These are phyloP conservation scores for Pyrus bretschneideri DNA, from an alignment of 306 rosid species.

Conservation along the genomic window DNA sequence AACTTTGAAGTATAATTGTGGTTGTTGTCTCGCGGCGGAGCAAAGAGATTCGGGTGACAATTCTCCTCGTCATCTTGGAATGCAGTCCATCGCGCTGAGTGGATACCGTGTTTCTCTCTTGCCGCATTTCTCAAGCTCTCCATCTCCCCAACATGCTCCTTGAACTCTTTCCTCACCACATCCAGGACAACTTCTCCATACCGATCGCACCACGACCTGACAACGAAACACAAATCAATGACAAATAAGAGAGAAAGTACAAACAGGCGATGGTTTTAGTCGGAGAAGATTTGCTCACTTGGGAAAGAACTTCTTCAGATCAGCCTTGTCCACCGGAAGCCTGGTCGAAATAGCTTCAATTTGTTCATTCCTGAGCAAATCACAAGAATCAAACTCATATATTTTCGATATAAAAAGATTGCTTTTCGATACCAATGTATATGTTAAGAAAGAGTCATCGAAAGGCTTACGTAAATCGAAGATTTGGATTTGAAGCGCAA, in stretches of 20 bases:
- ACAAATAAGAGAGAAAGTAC: background rate
- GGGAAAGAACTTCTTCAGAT: conserved; percentile 47
- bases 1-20: background rate
- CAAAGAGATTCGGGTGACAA: conserved; percentile 70
- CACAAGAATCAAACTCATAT: background rate
- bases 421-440: background rate
- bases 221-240: background rate
- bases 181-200: conserved; percentile 67
- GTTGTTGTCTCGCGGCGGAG: background rate
- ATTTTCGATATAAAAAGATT: background rate
- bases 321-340: conserved; percentile 54
- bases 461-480: conserved; percentile 51
- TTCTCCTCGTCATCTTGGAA: conserved; percentile 74
- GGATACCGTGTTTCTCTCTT: conserved; percentile 44
- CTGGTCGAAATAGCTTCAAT: conserved; percentile 50
- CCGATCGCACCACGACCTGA: conserved; percentile 72
- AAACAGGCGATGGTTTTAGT: background rate
- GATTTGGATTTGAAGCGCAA: conserved; percentile 65
- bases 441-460: background rate
- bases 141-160: conserved; percentile 69
- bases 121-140: conserved; percentile 52
- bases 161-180: conserved; percentile 82
- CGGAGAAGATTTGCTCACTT: conserved; percentile 22
- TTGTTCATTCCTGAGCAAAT: conserved; percentile 40
- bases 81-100: conserved; percentile 65